Conservation (phyloP, 2,329 filamentous ascomycete species). For the Pseudocercospora fijiensis region DNA sequence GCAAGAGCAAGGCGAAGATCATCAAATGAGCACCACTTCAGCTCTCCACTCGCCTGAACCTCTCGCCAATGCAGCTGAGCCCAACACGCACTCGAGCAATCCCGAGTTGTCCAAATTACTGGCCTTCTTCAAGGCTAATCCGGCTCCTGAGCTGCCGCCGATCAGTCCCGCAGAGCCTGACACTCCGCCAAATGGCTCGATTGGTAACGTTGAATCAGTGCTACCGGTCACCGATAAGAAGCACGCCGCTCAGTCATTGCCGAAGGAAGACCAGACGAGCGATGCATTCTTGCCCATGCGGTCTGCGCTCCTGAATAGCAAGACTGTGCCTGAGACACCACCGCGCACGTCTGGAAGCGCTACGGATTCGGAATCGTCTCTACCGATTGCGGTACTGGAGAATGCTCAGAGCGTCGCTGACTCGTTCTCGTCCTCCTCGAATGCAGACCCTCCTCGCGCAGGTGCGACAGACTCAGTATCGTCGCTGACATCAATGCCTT, state of each 20-base stretch:
- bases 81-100: too few species aligned
- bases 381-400: neutral
- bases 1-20: too few species aligned
- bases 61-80: too few species aligned
- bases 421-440: neutral
- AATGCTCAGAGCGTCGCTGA: neutral
- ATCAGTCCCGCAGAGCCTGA: neutral
- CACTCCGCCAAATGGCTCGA: neutral
- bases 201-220: neutral
- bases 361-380: neutral
- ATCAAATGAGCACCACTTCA: too few species aligned
- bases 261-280: neutral
- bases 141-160: neutral
- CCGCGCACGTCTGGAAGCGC: too few species aligned
- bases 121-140: too few species aligned
- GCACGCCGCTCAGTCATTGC: neutral
- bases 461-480: too few species aligned
- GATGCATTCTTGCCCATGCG: neutral
- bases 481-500: too few species aligned
- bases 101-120: too few species aligned
- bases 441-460: too few species aligned
- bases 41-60: too few species aligned
- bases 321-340: neutral
- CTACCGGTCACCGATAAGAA: too few species aligned
- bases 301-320: neutral